A percentile compares a stretch with the other conserved stretches of the same genome.
phyloP scores from a whole-genome alignment of 441 rosid genomes.

The Pelargonium fulgidum region DNA sequence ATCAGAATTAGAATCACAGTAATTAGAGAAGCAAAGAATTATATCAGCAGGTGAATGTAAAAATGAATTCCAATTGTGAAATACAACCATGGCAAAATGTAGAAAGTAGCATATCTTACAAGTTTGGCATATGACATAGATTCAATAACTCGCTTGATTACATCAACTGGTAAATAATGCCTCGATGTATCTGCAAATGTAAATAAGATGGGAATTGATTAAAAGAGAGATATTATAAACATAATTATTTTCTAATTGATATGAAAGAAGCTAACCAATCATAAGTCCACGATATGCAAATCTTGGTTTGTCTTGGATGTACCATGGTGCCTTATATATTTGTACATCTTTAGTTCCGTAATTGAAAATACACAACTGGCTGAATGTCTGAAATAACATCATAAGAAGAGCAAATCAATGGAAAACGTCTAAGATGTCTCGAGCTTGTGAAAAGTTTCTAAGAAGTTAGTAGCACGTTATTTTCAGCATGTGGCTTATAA shows the following conservation, averaged over 20 bases:
- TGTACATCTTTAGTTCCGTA: conserved; percentile 56
- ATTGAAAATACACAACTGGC: conserved; percentile 77
- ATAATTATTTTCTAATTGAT: not conserved
- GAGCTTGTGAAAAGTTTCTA: not conserved
- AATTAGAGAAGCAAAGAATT: conserved; percentile 14
- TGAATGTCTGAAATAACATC: conserved; percentile 62
- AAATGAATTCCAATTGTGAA: conserved; percentile 12
- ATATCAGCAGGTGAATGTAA: not conserved
- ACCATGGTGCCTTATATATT: conserved; percentile 84
- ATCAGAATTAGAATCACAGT: conserved; percentile 22
- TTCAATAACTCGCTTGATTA: conserved; percentile 75
- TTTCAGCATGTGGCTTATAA: conserved; percentile 1
- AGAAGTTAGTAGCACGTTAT: not conserved
- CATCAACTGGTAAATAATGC: conserved; percentile 63
- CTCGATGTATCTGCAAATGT: conserved; percentile 78
- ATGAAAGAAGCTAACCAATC: conserved; percentile 40
- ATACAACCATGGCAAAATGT: conserved; percentile 18
- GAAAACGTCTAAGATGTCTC: not conserved
- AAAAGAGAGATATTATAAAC: not conserved
- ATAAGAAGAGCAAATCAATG: conserved; percentile 16
- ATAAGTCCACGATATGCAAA: conserved; percentile 78
- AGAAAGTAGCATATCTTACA: conserved; percentile 41
- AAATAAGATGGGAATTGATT: conserved; percentile 19
- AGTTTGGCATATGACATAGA: conserved; percentile 91
- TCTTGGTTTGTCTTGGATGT: conserved; percentile 78